Percentiles rank a stretch among this genome's conserved stretches.
Conservation (phyloP, 2,329 filamentous ascomycete species). For the Xylariales sp. region DNA sequence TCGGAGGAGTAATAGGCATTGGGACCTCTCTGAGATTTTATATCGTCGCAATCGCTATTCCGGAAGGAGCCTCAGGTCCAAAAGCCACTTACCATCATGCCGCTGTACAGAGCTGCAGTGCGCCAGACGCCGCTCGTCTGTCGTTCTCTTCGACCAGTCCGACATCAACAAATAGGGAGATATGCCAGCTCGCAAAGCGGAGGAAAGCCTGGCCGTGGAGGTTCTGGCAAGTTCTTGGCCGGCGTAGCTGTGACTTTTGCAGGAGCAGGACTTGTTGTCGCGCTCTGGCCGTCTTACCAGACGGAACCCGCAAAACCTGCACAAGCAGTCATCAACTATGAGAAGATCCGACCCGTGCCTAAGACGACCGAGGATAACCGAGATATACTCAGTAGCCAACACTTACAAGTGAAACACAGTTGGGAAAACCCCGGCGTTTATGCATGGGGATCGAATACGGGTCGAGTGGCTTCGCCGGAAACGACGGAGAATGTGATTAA, state of each 20-base stretch:
- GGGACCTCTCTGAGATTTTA: too few relatives aligned
- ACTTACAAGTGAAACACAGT: slow-evolving; percentile 81
- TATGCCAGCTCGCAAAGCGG: slow-evolving; percentile 15
- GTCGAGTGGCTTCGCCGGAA: slow-evolving; percentile 79
- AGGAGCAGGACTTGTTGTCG: slow-evolving; percentile 19
- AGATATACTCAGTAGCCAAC: slow-evolving; percentile 76
- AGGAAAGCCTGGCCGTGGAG: slow-evolving; percentile 10
- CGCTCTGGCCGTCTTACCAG: slow-evolving; percentile 16
- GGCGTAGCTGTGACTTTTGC: slow-evolving; percentile 20
- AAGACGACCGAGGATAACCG: slow-evolving; percentile 66
- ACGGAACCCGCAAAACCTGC: slow-evolving; percentile 18
- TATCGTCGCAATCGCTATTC: too few relatives aligned
- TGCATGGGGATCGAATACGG: slow-evolving; percentile 85
- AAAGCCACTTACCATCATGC: too few relatives aligned
- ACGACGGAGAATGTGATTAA: slow-evolving; percentile 76
- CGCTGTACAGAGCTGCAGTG: slow-evolving; percentile 15
- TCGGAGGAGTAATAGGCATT: background rate
- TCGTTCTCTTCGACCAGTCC: background rate
- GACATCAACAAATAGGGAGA: slow-evolving; percentile 17
- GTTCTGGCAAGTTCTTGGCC: slow-evolving; percentile 16
- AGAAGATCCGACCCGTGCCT: slow-evolving; percentile 55
- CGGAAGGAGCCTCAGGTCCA: too few relatives aligned
- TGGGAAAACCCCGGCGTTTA: slow-evolving; percentile 83
- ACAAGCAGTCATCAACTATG: slow-evolving; percentile 59
- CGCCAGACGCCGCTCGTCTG: slow-evolving; percentile 15